These are phyloP conservation scores for Colletotrichum sp. DNA, from an alignment of 2,329 filamentous ascomycete species.

Conservation along the genomic window DNA sequence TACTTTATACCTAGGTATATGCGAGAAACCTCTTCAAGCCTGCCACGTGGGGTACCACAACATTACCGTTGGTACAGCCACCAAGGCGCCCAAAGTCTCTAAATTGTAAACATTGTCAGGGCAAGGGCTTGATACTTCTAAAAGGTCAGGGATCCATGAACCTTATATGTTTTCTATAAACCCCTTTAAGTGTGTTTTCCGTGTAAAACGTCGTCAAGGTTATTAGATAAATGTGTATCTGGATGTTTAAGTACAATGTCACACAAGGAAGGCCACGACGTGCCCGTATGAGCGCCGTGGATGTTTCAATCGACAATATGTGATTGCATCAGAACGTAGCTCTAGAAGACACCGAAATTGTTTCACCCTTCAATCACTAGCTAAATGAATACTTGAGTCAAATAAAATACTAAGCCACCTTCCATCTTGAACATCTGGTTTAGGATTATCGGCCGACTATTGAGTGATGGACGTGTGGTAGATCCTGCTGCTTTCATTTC, in stretches of 20 bases:
- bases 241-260: no score
- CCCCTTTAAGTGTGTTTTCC: not conserved
- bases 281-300: not conserved
- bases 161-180: not conserved
- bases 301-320: not conserved
- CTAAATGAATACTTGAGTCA: accelerated
- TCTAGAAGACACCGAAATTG: not conserved
- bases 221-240: not conserved
- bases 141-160: accelerated
- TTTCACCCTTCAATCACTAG: not conserved
- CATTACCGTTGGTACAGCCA: not conserved
- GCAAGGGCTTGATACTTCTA: not conserved
- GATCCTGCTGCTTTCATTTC: not conserved
- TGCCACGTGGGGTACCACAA: not conserved
- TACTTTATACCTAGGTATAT: no score
- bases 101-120: not conserved
- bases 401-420: not conserved
- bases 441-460: not conserved
- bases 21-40: no score
- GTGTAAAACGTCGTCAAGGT: not conserved
- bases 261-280: not conserved
- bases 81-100: not conserved
- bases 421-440: accelerated
- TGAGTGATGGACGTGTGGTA: not conserved
- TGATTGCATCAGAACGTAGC: not conserved